These are phyloP conservation scores for Arctium lappa DNA, from an alignment of 129 eudicot species.

Conservation along the genomic window DNA sequence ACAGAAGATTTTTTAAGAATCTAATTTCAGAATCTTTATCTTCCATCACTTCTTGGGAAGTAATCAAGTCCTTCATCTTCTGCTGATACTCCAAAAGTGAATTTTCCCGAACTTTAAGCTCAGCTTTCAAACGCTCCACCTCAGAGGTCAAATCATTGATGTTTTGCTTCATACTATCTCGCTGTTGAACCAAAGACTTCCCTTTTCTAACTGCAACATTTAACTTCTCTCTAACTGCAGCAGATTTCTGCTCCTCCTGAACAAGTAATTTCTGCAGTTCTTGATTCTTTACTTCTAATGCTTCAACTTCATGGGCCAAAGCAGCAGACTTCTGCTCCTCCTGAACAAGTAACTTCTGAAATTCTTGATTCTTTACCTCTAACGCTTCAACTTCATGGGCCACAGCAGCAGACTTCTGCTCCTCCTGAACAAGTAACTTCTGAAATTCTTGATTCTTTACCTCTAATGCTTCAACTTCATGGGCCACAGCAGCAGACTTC, in stretches of 20 bases:
- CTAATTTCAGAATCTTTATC: conserved; percentile 48
- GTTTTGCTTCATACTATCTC: conserved; percentile 80
- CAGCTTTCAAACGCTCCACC: conserved; percentile 57
- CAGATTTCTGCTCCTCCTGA: conserved; percentile 62
- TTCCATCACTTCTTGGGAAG: conserved; percentile 42
- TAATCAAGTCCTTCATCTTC: conserved; percentile 38
- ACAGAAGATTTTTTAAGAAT: conserved; percentile 45
- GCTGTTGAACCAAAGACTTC: conserved; percentile 85
- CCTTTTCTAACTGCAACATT: conserved; percentile 94
- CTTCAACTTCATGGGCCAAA: conserved; percentile 38
- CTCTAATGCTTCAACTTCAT: conserved; percentile 40
- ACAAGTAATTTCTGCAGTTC: conserved; percentile 46
- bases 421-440: conserved; percentile 58
- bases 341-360: conserved; percentile 51
- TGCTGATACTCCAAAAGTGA: conserved; percentile 55
- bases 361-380: conserved; percentile 31
- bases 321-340: conserved; percentile 71
- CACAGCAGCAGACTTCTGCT: conserved; percentile 61
- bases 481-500: conserved; percentile 48
- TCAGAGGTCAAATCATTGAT: conserved; percentile 66
- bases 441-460: conserved; percentile 36
- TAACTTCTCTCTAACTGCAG: conserved; percentile 77
- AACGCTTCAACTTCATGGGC: conserved; percentile 34
- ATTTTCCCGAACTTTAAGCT: conserved; percentile 45
- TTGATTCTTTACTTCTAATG: conserved; percentile 27